phyloP scores from a whole-genome alignment of 1,284 basidiomycete species.

The Fomes fomentarius region DNA sequence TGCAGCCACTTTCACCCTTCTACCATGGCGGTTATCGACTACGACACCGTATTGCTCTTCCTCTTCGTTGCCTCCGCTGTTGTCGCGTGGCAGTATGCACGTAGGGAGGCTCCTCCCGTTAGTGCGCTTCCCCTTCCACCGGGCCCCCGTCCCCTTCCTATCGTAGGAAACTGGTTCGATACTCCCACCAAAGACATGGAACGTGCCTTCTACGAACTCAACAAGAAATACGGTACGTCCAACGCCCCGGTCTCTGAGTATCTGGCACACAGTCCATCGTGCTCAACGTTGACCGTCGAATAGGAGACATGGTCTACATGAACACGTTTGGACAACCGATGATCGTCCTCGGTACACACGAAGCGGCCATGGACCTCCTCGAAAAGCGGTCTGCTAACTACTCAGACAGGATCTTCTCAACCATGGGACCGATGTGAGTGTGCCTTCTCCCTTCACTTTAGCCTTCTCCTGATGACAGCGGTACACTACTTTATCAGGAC shows the following conservation, averaged over 20 bases:
- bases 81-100: too few species aligned
- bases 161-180: conserved; percentile 6
- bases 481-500: not conserved
- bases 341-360: conserved; percentile 17
- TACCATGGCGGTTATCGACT: too few species aligned
- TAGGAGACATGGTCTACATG: conserved; percentile 19
- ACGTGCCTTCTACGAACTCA: not conserved
- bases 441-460: not conserved
- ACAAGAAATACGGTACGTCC: not conserved
- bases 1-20: too few species aligned
- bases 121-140: conserved; percentile 5
- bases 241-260: not conserved
- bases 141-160: conserved; percentile 1
- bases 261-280: too few species aligned
- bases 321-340: conserved; percentile 8
- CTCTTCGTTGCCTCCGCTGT: too few species aligned
- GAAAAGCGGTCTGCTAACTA: conserved; percentile 40
- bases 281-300: not conserved
- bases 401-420: conserved; percentile 12
- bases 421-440: conserved; percentile 13
- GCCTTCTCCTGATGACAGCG: too few species aligned
- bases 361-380: conserved; percentile 39
- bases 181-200: not conserved
- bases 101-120: too few species aligned
- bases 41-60: too few species aligned